Conservation (phyloP, 768 basidiomycete genomes). For the Boletus speciosus region DNA sequence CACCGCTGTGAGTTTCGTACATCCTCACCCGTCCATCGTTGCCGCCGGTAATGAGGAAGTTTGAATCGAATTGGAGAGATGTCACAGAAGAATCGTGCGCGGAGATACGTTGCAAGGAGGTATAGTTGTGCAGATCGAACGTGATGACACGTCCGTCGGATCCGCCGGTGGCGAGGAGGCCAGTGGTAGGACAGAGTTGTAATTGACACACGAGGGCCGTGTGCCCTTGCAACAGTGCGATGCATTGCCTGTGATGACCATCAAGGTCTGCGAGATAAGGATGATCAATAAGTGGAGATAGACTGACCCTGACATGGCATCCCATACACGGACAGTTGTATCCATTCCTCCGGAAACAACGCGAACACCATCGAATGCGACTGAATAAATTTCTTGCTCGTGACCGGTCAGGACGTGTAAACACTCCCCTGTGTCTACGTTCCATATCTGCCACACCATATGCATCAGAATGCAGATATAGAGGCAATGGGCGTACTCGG, state of each 20-base stretch:
- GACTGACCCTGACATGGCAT: conserved; percentile 75
- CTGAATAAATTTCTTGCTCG: conserved; percentile 84
- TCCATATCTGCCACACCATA: conserved; percentile 64
- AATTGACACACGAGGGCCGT: conserved; percentile 91
- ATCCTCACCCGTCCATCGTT: conserved; percentile 81
- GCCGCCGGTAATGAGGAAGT: conserved; percentile 79
- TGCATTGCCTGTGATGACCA: conserved; percentile 55
- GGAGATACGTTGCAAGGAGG: conserved; percentile 60
- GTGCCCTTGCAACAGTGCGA: conserved; percentile 86
- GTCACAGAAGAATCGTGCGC: conserved; percentile 90
- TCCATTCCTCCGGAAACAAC: conserved; percentile 89
- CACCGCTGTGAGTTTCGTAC: conserved; percentile 64
- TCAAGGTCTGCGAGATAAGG: background rate
- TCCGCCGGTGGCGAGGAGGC: conserved; percentile 73
- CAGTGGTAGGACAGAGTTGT: conserved; percentile 59
- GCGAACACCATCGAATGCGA: conserved; percentile 82
- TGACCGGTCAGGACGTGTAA: conserved; percentile 80
- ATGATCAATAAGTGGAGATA: background rate
- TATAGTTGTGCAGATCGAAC: conserved; percentile 50
- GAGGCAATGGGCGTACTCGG: conserved; percentile 47
- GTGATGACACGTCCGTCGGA: conserved; percentile 85
- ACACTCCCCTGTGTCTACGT: conserved; percentile 86
- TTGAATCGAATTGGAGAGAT: conserved; percentile 79
- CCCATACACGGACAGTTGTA: conserved; percentile 92
- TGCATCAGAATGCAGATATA: background rate